These are phyloP conservation scores for Chaetomium strumarium DNA, from an alignment of 2,329 filamentous ascomycete species.

Conservation along the genomic window DNA sequence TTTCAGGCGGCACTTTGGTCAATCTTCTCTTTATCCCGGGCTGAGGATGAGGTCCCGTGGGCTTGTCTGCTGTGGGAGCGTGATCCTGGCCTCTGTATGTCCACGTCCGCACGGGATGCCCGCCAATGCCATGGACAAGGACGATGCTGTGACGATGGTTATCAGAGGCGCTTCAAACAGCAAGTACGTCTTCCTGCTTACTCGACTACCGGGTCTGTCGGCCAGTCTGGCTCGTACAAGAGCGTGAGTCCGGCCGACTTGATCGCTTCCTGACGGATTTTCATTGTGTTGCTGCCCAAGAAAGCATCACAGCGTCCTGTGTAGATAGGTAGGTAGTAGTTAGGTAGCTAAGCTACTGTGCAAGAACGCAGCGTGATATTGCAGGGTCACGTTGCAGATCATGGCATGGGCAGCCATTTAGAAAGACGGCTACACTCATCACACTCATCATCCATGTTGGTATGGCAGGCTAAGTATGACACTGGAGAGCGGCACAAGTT, in stretches of 20 bases:
- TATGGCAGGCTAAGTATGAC: conserved; percentile 3
- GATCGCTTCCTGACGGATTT: conserved; percentile 24
- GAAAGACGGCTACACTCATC: conserved; percentile 6
- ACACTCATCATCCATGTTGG: no score
- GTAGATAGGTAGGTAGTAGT: no score
- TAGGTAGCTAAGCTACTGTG: no score
- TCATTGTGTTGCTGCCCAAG: conserved; percentile 22
- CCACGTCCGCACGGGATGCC: conserved; percentile 31
- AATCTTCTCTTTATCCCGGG: conserved; percentile 13
- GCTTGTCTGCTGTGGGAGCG: conserved; percentile 13
- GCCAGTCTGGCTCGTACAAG: conserved; percentile 30
- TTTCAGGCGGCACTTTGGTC: conserved; percentile 13
- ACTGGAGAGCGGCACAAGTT: conserved; percentile 12
- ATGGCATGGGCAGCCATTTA: conserved; percentile 14
- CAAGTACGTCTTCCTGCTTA: conserved; percentile 16
- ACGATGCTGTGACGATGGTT: conserved; percentile 25
- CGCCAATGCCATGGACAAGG: conserved; percentile 29
- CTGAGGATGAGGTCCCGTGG: conserved; percentile 6
- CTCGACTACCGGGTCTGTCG: conserved; percentile 27
- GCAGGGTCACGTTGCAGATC: neutral
- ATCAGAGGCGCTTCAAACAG: neutral
- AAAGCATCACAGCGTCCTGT: conserved; percentile 12
- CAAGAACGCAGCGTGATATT: neutral
- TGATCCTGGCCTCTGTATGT: conserved; percentile 14
- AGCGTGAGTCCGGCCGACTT: conserved; percentile 29